Percentiles rank a stretch among this genome's conserved stretches.
These are phyloP conservation scores for Rhodosporidiobolus sp. DNA, from an alignment of 768 basidiomycete genomes.

Conservation along the genomic window DNA sequence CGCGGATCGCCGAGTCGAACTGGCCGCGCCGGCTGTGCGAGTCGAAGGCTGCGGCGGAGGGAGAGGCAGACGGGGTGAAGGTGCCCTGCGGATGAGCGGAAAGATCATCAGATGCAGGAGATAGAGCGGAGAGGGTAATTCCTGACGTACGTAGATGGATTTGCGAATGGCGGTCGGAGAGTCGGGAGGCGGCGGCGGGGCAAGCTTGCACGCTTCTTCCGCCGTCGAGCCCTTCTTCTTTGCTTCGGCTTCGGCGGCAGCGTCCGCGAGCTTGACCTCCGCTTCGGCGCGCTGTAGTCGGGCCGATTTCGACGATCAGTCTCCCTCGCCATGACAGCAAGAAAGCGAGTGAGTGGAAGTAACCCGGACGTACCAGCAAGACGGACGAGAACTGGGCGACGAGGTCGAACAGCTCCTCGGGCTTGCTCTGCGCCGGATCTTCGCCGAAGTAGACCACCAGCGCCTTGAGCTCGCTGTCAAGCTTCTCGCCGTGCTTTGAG, in stretches of 20 bases:
- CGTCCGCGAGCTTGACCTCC: conserved; percentile 35
- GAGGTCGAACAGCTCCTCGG: conserved; percentile 77
- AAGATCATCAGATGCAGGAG: neutral
- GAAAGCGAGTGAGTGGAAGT: neutral
- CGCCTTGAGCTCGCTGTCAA: conserved; percentile 62
- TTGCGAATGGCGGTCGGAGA: neutral
- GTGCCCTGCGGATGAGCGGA: neutral
- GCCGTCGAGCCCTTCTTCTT: conserved; percentile 63
- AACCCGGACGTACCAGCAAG: conserved; percentile 57
- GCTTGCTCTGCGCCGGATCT: conserved; percentile 64
- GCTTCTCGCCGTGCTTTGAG: conserved; percentile 57
- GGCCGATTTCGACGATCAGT: too few species aligned
- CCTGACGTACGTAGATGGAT: neutral
- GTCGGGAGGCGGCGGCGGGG: neutral
- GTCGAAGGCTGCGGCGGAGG: neutral
- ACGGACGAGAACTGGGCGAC: conserved; percentile 71
- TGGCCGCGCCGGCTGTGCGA: conserved; percentile 69
- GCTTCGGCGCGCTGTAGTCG: conserved; percentile 32
- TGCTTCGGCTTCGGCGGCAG: neutral
- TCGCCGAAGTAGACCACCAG: conserved; percentile 76
- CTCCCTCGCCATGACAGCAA: too few species aligned
- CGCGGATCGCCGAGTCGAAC: conserved; percentile 78
- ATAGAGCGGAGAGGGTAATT: neutral
- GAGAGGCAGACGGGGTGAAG: neutral
- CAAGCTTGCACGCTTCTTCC: conserved; percentile 59